phyloP scores from a whole-genome alignment of 106 monocot species.

The Amphibolis antarctica region DNA sequence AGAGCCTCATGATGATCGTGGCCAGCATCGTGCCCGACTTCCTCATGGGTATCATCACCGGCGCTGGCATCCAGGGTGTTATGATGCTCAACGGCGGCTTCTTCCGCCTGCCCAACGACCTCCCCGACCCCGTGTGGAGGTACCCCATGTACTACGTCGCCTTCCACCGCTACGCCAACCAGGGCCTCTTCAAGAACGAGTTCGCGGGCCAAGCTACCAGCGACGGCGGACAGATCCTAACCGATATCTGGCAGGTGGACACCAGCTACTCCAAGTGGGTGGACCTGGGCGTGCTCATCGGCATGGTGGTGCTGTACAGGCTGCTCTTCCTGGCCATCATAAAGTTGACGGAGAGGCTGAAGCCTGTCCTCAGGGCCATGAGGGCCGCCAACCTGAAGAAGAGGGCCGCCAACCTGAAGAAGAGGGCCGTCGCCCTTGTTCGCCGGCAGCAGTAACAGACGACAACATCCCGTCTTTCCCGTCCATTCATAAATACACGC shows the following conservation, averaged over 20 bases:
- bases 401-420: not conserved
- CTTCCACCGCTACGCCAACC: slow-evolving; percentile 59
- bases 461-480: no score
- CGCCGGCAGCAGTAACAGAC: not conserved
- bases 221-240: slow-evolving; percentile 32
- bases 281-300: slow-evolving; percentile 40
- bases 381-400: not conserved
- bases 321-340: slow-evolving; percentile 41
- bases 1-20: slow-evolving; percentile 91
- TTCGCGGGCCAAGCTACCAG: slow-evolving; percentile 27
- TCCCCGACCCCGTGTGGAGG: slow-evolving; percentile 50
- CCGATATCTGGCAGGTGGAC: slow-evolving; percentile 38
- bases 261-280: slow-evolving; percentile 60
- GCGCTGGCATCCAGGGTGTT: slow-evolving; percentile 66
- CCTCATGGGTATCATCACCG: slow-evolving; percentile 83
- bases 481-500: no score
- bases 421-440: not conserved
- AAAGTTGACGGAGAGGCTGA: slow-evolving; percentile 34
- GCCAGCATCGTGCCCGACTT: slow-evolving; percentile 69
- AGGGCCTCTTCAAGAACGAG: slow-evolving; percentile 79
- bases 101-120: slow-evolving; percentile 51
- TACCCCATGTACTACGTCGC: slow-evolving; percentile 71
- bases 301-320: slow-evolving; percentile 59
- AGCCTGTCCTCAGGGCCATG: slow-evolving; percentile 16
- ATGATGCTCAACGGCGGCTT: slow-evolving; percentile 82